phyloP scores from a whole-genome alignment of 495 filamentous ascomycete species.

The Tricharina praecox region DNA sequence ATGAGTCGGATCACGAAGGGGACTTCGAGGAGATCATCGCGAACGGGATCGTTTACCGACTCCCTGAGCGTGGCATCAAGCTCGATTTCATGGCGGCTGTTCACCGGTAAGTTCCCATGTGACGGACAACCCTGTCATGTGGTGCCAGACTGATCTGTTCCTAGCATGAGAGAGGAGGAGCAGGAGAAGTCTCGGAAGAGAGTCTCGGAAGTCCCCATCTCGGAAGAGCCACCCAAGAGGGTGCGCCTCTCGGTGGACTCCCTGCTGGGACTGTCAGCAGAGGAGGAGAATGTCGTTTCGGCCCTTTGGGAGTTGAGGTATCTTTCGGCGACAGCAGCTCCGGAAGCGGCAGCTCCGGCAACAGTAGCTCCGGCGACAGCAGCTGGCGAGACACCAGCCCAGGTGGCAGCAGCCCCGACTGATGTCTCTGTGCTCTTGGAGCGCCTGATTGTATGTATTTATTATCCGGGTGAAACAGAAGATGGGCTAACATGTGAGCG shows the following conservation, averaged over 20 bases:
- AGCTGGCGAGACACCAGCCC: not conserved
- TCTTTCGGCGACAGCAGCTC: not conserved
- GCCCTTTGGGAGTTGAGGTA: too few species aligned
- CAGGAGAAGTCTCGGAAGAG: too few species aligned
- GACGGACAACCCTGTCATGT: too few species aligned
- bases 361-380: not conserved
- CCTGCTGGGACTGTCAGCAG: not conserved
- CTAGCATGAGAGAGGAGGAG: too few species aligned
- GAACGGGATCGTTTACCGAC: slow-evolving; percentile 44
- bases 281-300: too few species aligned
- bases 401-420: not conserved
- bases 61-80: slow-evolving; percentile 59
- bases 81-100: slow-evolving; percentile 44
- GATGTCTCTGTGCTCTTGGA: not conserved
- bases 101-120: slow-evolving; percentile 20
- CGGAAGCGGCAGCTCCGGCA: not conserved
- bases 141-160: too few species aligned
- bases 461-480: not conserved
- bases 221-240: not conserved
- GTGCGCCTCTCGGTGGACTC: not conserved
- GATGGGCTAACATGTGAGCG: not conserved
- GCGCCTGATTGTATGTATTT: not conserved
- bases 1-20: slow-evolving; percentile 41
- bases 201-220: not conserved
- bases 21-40: slow-evolving; percentile 36